Conservation (phyloP, 768 basidiomycete genomes). For the Pisolithus albus region DNA sequence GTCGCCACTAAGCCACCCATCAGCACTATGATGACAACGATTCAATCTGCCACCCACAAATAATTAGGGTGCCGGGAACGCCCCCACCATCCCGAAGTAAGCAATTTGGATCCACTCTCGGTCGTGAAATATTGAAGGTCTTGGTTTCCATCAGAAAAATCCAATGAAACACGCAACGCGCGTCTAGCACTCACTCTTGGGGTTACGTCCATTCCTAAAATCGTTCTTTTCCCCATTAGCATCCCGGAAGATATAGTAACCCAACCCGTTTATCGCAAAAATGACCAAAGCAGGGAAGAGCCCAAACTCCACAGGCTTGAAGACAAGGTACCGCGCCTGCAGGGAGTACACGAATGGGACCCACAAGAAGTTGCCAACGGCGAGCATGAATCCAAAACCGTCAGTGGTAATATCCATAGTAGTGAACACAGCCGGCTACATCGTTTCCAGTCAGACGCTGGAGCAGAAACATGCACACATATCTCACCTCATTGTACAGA, state of each 20-base stretch:
- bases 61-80: conserved; percentile 90
- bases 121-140: conserved; percentile 78
- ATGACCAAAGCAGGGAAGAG: conserved; percentile 46
- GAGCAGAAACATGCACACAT: conserved; percentile 8
- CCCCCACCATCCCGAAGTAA: conserved; percentile 99
- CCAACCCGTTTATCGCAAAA: conserved; percentile 56
- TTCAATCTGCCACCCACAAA: conserved; percentile 39
- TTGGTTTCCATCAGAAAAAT: conserved; percentile 25
- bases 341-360: conserved; percentile 93
- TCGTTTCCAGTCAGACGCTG: neutral
- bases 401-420: conserved; percentile 98
- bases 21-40: neutral
- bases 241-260: conserved; percentile 86
- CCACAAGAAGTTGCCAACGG: conserved; percentile 88
- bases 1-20: conserved; percentile 51
- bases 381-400: conserved; percentile 98
- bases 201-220: conserved; percentile 89
- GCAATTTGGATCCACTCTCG: conserved; percentile 77
- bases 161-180: neutral
- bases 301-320: conserved; percentile 76
- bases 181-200: conserved; percentile 61
- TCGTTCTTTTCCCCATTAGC: conserved; percentile 94
- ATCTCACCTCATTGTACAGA: conserved; percentile 81
- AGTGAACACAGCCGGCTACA: conserved; percentile 78
- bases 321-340: conserved; percentile 94